Conservation (phyloP, 495 filamentous ascomycete genomes). For the Penicillium paradoxum region DNA sequence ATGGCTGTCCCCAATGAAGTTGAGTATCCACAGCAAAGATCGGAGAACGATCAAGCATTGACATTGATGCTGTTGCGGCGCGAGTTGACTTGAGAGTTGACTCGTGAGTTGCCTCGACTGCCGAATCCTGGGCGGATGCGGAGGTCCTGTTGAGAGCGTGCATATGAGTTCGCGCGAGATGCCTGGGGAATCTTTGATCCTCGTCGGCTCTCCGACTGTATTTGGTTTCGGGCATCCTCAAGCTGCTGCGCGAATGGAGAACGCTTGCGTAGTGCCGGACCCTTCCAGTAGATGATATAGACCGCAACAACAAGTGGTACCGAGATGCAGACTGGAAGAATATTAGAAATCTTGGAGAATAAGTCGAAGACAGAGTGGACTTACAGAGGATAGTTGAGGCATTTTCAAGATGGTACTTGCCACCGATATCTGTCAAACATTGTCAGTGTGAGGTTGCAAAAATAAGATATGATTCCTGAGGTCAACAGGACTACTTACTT, state of each 20-base stretch:
- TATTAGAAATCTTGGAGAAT: background rate
- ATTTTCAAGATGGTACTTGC: conserved; percentile 55
- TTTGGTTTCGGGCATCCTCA: conserved; percentile 47
- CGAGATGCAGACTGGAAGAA: conserved; percentile 51
- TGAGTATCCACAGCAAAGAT: background rate
- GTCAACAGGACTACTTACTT: conserved; percentile 34
- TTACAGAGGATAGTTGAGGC: conserved; percentile 67
- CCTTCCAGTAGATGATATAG: conserved; percentile 74
- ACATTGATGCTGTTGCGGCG: conserved; percentile 33
- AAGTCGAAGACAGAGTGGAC: conserved; percentile 7
- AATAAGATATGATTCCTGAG: background rate
- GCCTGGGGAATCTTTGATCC: conserved; percentile 34
- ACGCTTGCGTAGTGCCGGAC: conserved; percentile 60
- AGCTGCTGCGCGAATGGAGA: conserved; percentile 72
- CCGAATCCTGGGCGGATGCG: conserved; percentile 42
- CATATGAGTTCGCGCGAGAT: conserved; percentile 42
- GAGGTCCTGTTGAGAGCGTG: conserved; percentile 46
- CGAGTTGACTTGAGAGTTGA: conserved; percentile 32
- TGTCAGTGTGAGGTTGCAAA: background rate
- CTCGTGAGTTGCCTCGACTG: conserved; percentile 37
- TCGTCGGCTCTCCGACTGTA: conserved; percentile 31
- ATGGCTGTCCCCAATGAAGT: background rate
- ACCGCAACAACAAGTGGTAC: conserved; percentile 65
- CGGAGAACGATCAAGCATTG: background rate
- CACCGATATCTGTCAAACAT: conserved; percentile 51